Conservation (phyloP, 306 rosid genomes). For the Inga laurina region DNA sequence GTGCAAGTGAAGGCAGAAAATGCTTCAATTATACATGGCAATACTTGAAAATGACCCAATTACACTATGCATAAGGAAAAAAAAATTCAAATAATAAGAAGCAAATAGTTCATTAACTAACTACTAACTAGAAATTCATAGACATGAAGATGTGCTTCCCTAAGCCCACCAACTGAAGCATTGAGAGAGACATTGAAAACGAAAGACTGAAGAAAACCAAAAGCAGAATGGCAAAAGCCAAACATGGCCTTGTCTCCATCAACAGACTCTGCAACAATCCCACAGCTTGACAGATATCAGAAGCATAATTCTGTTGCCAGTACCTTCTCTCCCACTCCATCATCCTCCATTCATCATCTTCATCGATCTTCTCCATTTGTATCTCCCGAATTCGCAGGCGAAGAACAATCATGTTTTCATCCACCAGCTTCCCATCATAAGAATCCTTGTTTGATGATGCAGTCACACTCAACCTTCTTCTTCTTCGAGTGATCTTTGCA, state of each 20-base stretch:
- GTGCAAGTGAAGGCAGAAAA: too few species aligned
- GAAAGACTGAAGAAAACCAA: not conserved
- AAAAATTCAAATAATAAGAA: too few species aligned
- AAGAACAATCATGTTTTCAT: not conserved
- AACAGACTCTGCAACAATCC: not conserved
- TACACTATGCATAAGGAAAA: too few species aligned
- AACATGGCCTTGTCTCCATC: not conserved
- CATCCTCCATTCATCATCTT: not conserved
- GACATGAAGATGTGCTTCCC: not conserved
- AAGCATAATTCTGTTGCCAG: not conserved
- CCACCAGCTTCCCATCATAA: not conserved
- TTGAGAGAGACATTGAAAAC: not conserved
- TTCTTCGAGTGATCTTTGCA: not conserved
- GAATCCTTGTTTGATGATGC: not conserved
- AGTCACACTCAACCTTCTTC: not conserved
- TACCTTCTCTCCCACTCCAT: constrained; percentile 3
- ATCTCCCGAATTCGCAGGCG: not conserved
- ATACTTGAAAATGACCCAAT: too few species aligned
- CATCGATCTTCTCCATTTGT: not conserved
- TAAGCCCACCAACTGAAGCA: not conserved
- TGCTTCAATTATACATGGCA: too few species aligned
- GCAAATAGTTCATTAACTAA: too few species aligned
- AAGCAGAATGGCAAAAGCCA: not conserved
- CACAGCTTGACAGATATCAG: not conserved
- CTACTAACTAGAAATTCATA: not conserved